Conservation (phyloP, 2,329 filamentous ascomycete genomes). For the Talaromyces sp. region DNA sequence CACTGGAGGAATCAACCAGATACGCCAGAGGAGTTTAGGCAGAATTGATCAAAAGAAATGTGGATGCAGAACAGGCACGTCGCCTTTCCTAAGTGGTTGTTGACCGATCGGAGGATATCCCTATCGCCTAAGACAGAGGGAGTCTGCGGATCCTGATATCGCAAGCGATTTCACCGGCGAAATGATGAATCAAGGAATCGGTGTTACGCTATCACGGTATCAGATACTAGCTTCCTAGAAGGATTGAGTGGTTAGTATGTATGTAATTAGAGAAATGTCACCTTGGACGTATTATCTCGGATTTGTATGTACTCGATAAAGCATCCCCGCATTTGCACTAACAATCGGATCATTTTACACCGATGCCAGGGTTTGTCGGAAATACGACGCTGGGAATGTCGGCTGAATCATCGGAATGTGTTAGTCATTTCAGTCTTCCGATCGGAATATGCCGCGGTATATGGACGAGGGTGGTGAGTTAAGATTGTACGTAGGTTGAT, state of each 20-base stretch:
- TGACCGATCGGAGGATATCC: neutral
- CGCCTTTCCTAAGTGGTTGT: neutral
- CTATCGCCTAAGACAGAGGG: neutral
- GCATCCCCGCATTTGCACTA: neutral
- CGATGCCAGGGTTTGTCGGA: neutral
- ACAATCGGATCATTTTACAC: neutral
- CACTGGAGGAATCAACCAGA: slow-evolving; percentile 58
- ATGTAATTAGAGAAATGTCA: neutral
- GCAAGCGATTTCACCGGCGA: neutral
- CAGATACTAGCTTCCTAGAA: neutral
- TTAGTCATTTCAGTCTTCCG: neutral
- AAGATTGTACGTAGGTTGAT: neutral
- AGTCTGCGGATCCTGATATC: neutral
- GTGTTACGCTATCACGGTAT: too few species aligned
- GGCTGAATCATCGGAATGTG: slow-evolving; percentile 1
- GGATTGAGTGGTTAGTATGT: neutral
- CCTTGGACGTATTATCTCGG: neutral
- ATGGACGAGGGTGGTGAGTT: neutral
- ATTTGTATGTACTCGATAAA: neutral
- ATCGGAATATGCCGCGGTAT: neutral
- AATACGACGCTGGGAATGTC: slow-evolving; percentile 6
- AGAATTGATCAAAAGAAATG: neutral
- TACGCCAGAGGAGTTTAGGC: slow-evolving; percentile 49
- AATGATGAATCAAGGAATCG: neutral
- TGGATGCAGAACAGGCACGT: neutral